A percentile compares a stretch with the other conserved stretches of the same genome.
These are phyloP conservation scores for Fusarium burgessii DNA, from an alignment of 2,329 filamentous ascomycete genomes.

Conservation along the genomic window DNA sequence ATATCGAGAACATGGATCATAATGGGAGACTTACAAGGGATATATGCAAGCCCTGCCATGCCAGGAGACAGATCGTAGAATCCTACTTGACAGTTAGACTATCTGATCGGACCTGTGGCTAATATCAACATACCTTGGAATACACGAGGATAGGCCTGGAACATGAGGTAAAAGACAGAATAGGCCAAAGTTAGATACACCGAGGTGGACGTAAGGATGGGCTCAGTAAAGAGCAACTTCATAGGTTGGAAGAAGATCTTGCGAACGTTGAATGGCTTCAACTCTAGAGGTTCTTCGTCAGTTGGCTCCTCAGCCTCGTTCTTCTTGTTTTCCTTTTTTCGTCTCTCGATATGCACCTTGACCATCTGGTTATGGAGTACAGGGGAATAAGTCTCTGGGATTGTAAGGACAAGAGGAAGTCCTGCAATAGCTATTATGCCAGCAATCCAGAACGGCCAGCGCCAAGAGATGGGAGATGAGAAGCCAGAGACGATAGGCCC, in stretches of 20 bases:
- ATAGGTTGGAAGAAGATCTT: constrained; percentile 64
- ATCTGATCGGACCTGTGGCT: background rate
- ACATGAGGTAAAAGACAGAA: constrained; percentile 64
- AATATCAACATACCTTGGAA: constrained; percentile 50
- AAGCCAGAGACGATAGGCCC: constrained; percentile 66
- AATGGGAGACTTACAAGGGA: constrained; percentile 55
- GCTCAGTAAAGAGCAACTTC: constrained; percentile 61
- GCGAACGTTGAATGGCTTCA: constrained; percentile 54
- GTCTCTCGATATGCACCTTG: constrained; percentile 59
- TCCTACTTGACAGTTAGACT: constrained; percentile 28
- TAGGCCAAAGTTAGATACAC: constrained; percentile 64
- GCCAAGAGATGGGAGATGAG: constrained; percentile 57
- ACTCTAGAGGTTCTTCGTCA: constrained; percentile 55
- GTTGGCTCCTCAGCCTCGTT: constrained; percentile 39
- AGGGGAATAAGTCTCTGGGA: constrained; percentile 63
- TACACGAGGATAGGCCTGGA: constrained; percentile 64
- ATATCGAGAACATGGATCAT: background rate
- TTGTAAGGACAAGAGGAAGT: constrained; percentile 51
- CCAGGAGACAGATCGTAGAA: constrained; percentile 60
- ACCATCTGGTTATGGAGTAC: constrained; percentile 64
- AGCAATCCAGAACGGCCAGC: constrained; percentile 57
- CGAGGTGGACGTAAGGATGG: constrained; percentile 62
- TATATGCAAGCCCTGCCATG: constrained; percentile 60
- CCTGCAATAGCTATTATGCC: constrained; percentile 47
- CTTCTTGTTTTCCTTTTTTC: constrained; percentile 58